Evolutionary conservation across 805 yeast genomes (phyloP).

Genomic region (Candida chilensis): DNA sequence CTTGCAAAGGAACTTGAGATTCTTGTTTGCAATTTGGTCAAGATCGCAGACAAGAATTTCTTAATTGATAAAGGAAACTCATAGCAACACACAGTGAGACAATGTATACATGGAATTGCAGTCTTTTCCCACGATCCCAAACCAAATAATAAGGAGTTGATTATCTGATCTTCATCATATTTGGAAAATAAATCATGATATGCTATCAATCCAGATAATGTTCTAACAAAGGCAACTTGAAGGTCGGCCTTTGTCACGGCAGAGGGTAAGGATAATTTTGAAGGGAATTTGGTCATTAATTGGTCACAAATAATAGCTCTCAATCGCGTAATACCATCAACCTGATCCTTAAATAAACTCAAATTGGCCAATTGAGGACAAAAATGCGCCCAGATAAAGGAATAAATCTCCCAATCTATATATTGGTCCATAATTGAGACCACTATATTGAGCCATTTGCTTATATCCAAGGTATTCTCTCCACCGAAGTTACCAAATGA

Average conservation of each 20-base stretch:
- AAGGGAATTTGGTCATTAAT: slow-evolving; percentile 39
- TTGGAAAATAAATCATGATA: slow-evolving; percentile 46
- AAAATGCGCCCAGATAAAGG: slow-evolving; percentile 57
- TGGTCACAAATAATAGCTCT: slow-evolving; percentile 50
- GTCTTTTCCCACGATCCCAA: slow-evolving; percentile 72
- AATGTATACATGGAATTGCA: slow-evolving; percentile 70
- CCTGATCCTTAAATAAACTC: slow-evolving; percentile 35
- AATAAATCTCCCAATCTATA: slow-evolving; percentile 63
- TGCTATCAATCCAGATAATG: slow-evolving; percentile 53
- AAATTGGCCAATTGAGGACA: slow-evolving; percentile 62
- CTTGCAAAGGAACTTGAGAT: slow-evolving; percentile 62
- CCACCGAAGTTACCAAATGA: slow-evolving; percentile 11
- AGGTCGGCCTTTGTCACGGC: slow-evolving; percentile 48
- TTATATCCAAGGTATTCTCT: slow-evolving; percentile 27
- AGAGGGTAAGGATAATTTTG: slow-evolving; percentile 26
- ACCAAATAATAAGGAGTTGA: slow-evolving; percentile 50
- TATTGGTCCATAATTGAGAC: slow-evolving; percentile 40
- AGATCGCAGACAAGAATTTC: slow-evolving; percentile 55
- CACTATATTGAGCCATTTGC: slow-evolving; percentile 42
- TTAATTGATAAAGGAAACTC: slow-evolving; percentile 71
- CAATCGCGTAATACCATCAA: slow-evolving; percentile 27
- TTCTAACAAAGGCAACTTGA: slow-evolving; percentile 56
- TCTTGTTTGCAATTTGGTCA: slow-evolving; percentile 67
- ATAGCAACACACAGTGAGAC: slow-evolving; percentile 69
- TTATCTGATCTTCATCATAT: slow-evolving; percentile 53